A percentile compares a stretch with the other conserved stretches of the same genome.
Conservation (phyloP, 495 filamentous ascomycete species). For the Immersiella caudata region DNA sequence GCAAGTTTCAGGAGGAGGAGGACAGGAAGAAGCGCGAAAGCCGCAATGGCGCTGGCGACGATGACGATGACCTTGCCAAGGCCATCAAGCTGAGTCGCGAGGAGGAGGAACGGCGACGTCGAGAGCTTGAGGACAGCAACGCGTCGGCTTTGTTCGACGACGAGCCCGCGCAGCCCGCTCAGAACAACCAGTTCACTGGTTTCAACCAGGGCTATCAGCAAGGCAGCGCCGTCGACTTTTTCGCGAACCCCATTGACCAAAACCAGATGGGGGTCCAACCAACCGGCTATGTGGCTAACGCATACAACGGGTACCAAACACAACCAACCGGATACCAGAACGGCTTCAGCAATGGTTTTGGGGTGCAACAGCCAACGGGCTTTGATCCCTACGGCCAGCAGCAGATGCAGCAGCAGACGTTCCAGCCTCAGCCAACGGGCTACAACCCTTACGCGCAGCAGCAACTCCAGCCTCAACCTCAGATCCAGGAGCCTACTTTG, state of each 20-base stretch:
- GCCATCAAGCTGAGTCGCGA: slow-evolving; percentile 96
- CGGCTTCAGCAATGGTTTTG: slow-evolving; percentile 52
- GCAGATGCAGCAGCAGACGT: slow-evolving; percentile 56
- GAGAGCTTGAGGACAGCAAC: slow-evolving; percentile 89
- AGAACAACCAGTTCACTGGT: slow-evolving; percentile 73
- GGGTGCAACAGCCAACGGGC: slow-evolving; percentile 37
- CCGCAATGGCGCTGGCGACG: slow-evolving; percentile 57
- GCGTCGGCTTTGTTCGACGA: slow-evolving; percentile 87
- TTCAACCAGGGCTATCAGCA: slow-evolving; percentile 98
- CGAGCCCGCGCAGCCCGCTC: slow-evolving; percentile 59
- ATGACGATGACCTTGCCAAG: slow-evolving; percentile 85
- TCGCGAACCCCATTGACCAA: slow-evolving; percentile 85
- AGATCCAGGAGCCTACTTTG: slow-evolving; percentile 59
- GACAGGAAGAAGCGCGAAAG: slow-evolving; percentile 80
- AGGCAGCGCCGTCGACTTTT: slow-evolving; percentile 92
- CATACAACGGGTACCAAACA: slow-evolving; percentile 61
- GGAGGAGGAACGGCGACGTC: slow-evolving; percentile 82
- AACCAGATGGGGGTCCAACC: slow-evolving; percentile 69
- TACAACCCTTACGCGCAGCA: slow-evolving; percentile 75
- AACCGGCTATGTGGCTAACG: slow-evolving; percentile 83
- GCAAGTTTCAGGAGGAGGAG: slow-evolving; percentile 93
- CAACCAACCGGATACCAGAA: slow-evolving; percentile 70
- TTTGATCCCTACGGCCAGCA: slow-evolving; percentile 57
- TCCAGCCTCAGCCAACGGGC: slow-evolving; percentile 72
- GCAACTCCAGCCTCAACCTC: slow-evolving; percentile 55